Evolutionary conservation across 345 rosid genomes (phyloP), one percentile per base, ranked within the genome.

Genomic region (Citrus unshiu): DNA sequence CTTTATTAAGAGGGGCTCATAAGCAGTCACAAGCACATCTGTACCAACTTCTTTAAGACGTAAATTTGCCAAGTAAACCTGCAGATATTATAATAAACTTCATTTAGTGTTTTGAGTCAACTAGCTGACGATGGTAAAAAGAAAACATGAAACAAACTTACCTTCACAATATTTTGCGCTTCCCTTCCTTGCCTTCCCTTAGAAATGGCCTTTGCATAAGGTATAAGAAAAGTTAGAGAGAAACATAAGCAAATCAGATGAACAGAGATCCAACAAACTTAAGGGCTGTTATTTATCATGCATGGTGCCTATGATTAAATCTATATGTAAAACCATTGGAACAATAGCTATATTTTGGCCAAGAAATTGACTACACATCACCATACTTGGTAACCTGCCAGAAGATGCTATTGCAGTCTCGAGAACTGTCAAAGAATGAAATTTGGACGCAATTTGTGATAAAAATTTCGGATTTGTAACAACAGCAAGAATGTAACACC

Each of bases 131-230:
- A 21, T 62, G 40, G 27, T 65, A 49, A 77, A 62, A 79, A 68
- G 51, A 77, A 66, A 79, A 78, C 72, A 79, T 12, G 34, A 57
- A 21, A 37, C 46, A 58, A 22, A 49, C 81, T 66, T 77, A 91
- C 98, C 88, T 76, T 89, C 70, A 93, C 86, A 69, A 88, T 72
- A 80, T 95, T 95, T 72, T 91, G 98, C 4, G 98, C 97, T 83
- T 93, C 98, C 84, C 93, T 91, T 85, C 98, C 99, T 72, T 95
- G 99, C 25, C 90, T 86, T 78, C 91, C 99, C 86, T 95, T 93
- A 7, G 99, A 92, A 78, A 92, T 83, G 51, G 89, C 88, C 97
- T 94, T 79, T 59, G 13, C 29, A 82, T 30, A 58, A 13, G 13
- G 77, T 64, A 76, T 18, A 70, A 72, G n/a, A 32, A 49, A 22